Evolutionary conservation across 2,329 filamentous ascomycete genomes (phyloP).

Genomic region (Trichophyton simii): DNA sequence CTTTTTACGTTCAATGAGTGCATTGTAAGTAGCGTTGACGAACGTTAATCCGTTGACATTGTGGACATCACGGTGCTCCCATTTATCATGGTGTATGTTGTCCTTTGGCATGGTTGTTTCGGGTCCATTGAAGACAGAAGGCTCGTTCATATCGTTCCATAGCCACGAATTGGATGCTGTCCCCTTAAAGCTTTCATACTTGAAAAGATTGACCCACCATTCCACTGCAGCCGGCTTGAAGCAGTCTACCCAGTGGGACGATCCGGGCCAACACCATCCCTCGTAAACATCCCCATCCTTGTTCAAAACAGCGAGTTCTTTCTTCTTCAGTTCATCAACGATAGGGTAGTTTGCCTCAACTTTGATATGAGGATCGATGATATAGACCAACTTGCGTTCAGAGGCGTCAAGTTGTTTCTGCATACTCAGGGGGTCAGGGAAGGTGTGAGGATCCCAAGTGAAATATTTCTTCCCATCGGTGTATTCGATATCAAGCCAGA

Average conservation of each 20-base stretch:
- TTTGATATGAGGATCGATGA: slow-evolving; percentile 98
- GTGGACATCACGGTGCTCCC: slow-evolving; percentile 95
- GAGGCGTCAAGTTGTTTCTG: slow-evolving; percentile 72
- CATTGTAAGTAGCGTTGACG: slow-evolving; percentile 85
- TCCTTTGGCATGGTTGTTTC: slow-evolving; percentile 99
- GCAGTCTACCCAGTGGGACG: slow-evolving; percentile 89
- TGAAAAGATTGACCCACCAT: slow-evolving; percentile 87
- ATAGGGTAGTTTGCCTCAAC: slow-evolving; percentile 68
- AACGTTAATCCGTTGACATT: slow-evolving; percentile 93
- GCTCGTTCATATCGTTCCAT: slow-evolving; percentile 99
- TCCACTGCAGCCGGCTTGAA: slow-evolving; percentile 85
- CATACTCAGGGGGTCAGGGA: slow-evolving; percentile 77
- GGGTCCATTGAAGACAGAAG: slow-evolving; percentile 94
- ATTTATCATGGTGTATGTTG: slow-evolving; percentile 78
- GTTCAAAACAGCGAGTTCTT: slow-evolving; percentile 73
- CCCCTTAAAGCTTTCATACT: slow-evolving; percentile 77
- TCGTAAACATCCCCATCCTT: slow-evolving; percentile 85
- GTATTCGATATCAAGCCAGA: slow-evolving; percentile 98
- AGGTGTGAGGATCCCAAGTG: slow-evolving; percentile 85
- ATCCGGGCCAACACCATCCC: slow-evolving; percentile 97
- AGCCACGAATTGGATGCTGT: slow-evolving; percentile 78
- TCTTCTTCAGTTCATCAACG: slow-evolving; percentile 67
- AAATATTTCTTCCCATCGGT: slow-evolving; percentile 97
- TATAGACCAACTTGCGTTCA: slow-evolving; percentile 79
- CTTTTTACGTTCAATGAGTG: slow-evolving; percentile 70